Conservation (phyloP, 2,329 filamentous ascomycete genomes). For the Fusarium citri region DNA sequence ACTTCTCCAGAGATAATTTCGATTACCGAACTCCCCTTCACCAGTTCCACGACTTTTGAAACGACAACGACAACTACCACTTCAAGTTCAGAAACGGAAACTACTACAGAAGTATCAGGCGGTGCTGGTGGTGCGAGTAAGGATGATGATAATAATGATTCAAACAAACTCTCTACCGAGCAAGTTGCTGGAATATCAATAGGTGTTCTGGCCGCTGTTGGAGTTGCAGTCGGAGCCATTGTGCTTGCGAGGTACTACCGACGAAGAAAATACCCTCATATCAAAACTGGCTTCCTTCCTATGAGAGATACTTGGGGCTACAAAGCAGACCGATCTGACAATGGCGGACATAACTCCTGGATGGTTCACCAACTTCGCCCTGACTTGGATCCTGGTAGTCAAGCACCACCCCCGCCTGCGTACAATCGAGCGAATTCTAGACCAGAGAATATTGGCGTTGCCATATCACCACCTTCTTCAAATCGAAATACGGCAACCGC, state of each 20-base stretch:
- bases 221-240: constrained; percentile 62
- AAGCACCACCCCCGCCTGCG: constrained; percentile 38
- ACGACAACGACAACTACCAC: constrained; percentile 20
- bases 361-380: constrained; percentile 41
- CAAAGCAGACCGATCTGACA: constrained; percentile 45
- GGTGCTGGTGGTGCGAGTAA: constrained; percentile 26
- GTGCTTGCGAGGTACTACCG: constrained; percentile 57
- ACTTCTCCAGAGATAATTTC: constrained; percentile 12
- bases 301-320: constrained; percentile 54
- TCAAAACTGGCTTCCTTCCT: constrained; percentile 54
- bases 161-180: constrained; percentile 48
- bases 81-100: constrained; percentile 26
- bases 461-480: constrained; percentile 53
- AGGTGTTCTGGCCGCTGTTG: constrained; percentile 62
- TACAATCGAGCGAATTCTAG: constrained; percentile 50
- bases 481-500: constrained; percentile 40
- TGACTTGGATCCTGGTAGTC: constrained; percentile 32
- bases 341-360: constrained; percentile 45
- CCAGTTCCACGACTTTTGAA: constrained; percentile 8
- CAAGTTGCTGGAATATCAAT: constrained; percentile 70
- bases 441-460: constrained; percentile 58
- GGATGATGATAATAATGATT: constrained; percentile 25
- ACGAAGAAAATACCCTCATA: constrained; percentile 53
- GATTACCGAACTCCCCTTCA: constrained; percentile 29
- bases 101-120: constrained; percentile 29